Evolutionary conservation across 2,329 filamentous ascomycete species (phyloP).

Genomic region (Arthrobotrys megalospora): DNA sequence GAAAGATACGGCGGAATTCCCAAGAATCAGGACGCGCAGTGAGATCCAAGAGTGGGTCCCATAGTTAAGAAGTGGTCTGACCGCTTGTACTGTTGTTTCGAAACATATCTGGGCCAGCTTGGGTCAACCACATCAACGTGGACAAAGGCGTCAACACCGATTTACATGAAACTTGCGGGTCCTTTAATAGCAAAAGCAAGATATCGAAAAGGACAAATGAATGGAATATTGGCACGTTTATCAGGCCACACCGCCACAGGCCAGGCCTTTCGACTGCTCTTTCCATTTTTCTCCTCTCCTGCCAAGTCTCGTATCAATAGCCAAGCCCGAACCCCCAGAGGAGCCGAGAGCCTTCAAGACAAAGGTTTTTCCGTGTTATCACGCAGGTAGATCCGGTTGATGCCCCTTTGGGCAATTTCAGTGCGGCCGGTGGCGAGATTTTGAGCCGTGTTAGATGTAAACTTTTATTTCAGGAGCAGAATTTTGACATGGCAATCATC

Average conservation of each 20-base stretch:
- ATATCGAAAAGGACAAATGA: slow-evolving; percentile 6
- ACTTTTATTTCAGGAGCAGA: slow-evolving; percentile 45
- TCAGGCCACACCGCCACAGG: slow-evolving; percentile 42
- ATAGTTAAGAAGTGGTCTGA: slow-evolving; percentile 47
- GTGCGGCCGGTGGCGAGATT: slow-evolving; percentile 7
- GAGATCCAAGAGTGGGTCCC: slow-evolving; percentile 31
- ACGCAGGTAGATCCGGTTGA: slow-evolving; percentile 16
- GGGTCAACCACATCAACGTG: slow-evolving; percentile 26
- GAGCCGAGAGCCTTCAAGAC: slow-evolving; percentile 22
- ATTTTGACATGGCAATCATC: slow-evolving; percentile 5
- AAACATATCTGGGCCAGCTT: slow-evolving; percentile 36
- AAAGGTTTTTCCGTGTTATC: slow-evolving; percentile 53
- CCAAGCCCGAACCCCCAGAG: slow-evolving; percentile 51
- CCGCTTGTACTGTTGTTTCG: slow-evolving; percentile 42
- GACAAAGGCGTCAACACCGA: slow-evolving; percentile 47
- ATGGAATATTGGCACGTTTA: slow-evolving; percentile 39
- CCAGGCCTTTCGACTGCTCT: slow-evolving; percentile 13
- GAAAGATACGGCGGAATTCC: slow-evolving; percentile 18
- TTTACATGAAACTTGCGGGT: slow-evolving; percentile 45
- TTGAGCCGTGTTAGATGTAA: slow-evolving; percentile 19
- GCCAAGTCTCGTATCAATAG: slow-evolving; percentile 20
- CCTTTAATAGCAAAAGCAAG: slow-evolving; percentile 41
- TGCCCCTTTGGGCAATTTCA: slow-evolving; percentile 53
- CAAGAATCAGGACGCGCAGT: slow-evolving; percentile 23
- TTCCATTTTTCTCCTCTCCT: slow-evolving; percentile 11